These are phyloP conservation scores for Quercus tomentella DNA, from an alignment of 331 rosid species.

Conservation along the genomic window DNA sequence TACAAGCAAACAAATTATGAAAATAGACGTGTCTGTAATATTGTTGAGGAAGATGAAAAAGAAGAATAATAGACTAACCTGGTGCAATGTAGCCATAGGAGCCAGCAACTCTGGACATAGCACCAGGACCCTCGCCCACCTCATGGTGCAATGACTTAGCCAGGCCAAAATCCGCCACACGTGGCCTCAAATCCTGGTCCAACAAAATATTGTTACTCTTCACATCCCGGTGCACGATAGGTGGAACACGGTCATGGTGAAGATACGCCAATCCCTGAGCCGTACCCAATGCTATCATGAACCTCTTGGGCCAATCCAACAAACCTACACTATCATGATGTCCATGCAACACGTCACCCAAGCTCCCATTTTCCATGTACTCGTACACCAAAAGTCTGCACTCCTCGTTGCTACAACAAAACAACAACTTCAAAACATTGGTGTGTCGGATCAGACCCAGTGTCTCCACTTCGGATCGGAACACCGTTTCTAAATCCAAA, in stretches of 20 bases:
- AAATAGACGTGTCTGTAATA: too few species aligned
- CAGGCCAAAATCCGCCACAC: slow-evolving; percentile 76
- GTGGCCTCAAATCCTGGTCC: slow-evolving; percentile 54
- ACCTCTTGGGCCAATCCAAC: slow-evolving; percentile 50
- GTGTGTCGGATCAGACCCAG: slow-evolving; percentile 71
- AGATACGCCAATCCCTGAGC: slow-evolving; percentile 73
- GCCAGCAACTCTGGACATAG: slow-evolving; percentile 72
- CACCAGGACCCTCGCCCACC: not conserved
- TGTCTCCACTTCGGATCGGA: slow-evolving; percentile 66
- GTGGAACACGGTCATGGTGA: slow-evolving; percentile 73
- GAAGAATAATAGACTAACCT: slow-evolving; percentile 27
- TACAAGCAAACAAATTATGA: too few species aligned
- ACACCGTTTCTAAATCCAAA: slow-evolving; percentile 37
- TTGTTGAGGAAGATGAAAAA: too few species aligned
- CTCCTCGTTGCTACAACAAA: slow-evolving; percentile 58
- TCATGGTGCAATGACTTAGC: slow-evolving; percentile 55
- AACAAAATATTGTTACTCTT: slow-evolving; percentile 87
- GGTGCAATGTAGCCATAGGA: slow-evolving; percentile 92
- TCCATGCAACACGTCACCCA: slow-evolving; percentile 68
- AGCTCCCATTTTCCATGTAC: slow-evolving; percentile 72
- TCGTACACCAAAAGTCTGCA: slow-evolving; percentile 60
- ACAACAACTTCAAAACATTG: slow-evolving; percentile 68
- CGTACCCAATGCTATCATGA: slow-evolving; percentile 52
- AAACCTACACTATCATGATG: slow-evolving; percentile 23
- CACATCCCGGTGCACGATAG: slow-evolving; percentile 75